These are phyloP conservation scores for Aspergillus sp. DNA, from an alignment of 2,329 filamentous ascomycete genomes.

Conservation along the genomic window DNA sequence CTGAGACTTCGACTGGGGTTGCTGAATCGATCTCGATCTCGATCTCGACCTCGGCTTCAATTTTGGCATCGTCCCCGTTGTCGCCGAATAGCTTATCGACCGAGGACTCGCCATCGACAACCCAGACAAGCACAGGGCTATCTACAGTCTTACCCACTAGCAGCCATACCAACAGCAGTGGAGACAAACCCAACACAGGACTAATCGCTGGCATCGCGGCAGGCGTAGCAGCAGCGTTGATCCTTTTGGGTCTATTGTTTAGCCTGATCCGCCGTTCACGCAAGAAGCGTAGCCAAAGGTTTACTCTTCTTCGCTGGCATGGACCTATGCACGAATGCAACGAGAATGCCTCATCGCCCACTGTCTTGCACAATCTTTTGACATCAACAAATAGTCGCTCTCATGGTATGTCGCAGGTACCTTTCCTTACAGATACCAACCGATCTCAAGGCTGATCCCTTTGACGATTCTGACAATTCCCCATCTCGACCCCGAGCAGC, in stretches of 20 bases:
- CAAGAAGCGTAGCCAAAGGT: background rate
- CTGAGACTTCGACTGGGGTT: constrained; percentile 1
- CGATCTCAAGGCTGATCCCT: background rate
- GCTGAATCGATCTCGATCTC: background rate
- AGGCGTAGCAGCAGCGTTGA: background rate
- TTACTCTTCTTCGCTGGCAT: background rate
- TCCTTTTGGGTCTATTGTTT: background rate
- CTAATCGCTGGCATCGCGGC: background rate
- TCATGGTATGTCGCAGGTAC: background rate
- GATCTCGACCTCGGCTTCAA: background rate
- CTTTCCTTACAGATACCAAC: background rate
- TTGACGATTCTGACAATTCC: background rate
- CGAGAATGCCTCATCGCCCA: background rate
- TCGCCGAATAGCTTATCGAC: no score
- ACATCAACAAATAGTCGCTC: background rate
- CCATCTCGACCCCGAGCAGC: background rate
- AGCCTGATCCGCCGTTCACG: background rate
- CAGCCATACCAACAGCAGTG: background rate
- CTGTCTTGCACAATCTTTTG: background rate
- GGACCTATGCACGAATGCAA: background rate
- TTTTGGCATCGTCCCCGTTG: background rate
- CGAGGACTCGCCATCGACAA: background rate
- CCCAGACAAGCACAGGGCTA: background rate
- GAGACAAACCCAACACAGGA: background rate
- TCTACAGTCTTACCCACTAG: background rate